phyloP scores from a whole-genome alignment of 208 protist genomes.

The Acanthamoeba royreba region DNA sequence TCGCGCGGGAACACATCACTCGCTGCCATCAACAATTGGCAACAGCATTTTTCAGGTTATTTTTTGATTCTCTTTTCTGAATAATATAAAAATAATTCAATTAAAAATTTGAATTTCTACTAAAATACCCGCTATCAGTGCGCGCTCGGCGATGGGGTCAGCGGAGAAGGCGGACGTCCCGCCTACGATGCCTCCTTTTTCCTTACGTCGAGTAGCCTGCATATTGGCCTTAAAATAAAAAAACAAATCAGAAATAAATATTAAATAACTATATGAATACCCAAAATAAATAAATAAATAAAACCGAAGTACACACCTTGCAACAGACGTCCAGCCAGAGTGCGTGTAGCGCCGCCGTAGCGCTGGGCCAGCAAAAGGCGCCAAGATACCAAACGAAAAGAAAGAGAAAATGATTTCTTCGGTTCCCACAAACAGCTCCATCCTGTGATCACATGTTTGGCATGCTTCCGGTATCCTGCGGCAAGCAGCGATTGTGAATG shows the following conservation, averaged over 20 bases:
- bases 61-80: neutral
- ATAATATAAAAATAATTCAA: neutral
- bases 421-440: no score
- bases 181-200: neutral
- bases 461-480: neutral
- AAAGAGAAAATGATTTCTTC: no score
- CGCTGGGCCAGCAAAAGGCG: no score
- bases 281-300: no score
- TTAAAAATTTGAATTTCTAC: neutral
- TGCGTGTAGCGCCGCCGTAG: no score
- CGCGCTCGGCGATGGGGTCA: conserved; percentile 31
- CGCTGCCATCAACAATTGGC: neutral
- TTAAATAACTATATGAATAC: no score
- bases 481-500: neutral
- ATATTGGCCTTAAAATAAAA: neutral
- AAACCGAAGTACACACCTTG: no score
- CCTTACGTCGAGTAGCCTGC: neutral
- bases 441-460: neutral
- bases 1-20: conserved; percentile 39
- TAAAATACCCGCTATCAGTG: neutral
- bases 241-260: no score
- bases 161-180: conserved; percentile 16
- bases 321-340: no score
- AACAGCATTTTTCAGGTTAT: neutral
- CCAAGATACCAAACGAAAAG: no score